These are phyloP conservation scores for Penstemon newberryi DNA, from an alignment of 257 asterid genomes.

Conservation along the genomic window DNA sequence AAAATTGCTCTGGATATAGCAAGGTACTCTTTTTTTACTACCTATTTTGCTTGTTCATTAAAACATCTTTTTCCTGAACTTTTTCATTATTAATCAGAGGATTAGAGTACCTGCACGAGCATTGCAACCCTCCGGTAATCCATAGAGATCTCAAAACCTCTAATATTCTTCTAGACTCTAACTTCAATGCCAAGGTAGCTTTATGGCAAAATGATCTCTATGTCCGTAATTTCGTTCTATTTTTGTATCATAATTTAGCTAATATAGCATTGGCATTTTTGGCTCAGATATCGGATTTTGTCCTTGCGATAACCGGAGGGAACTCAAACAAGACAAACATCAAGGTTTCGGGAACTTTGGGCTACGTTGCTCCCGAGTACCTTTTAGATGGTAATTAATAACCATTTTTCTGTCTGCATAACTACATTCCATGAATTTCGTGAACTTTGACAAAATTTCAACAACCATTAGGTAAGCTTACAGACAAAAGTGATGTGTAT, in stretches of 20 bases:
- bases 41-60: background rate
- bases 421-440: conserved; percentile 9
- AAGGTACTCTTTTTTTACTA: conserved; percentile 44
- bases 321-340: conserved; percentile 51
- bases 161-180: conserved; percentile 81
- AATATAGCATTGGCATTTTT: conserved; percentile 19
- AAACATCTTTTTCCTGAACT: background rate
- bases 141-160: conserved; percentile 92
- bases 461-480: conserved; percentile 67
- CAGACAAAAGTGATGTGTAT: conserved; percentile 93
- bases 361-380: conserved; percentile 89
- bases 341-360: conserved; percentile 90
- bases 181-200: conserved; percentile 79
- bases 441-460: conserved; percentile 7
- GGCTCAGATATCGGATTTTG: conserved; percentile 87
- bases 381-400: conserved; percentile 65
- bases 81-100: conserved; percentile 54
- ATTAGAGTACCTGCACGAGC: conserved; percentile 85
- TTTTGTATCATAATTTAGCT: background rate
- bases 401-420: conserved; percentile 4
- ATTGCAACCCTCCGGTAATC: conserved; percentile 78
- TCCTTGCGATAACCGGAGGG: conserved; percentile 72
- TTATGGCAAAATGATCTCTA: conserved; percentile 6
- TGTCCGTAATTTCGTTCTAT: background rate
- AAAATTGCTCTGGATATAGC: conserved; percentile 92